Conservation (phyloP, 495 filamentous ascomycete genomes). For the Daldinia decipiens region DNA sequence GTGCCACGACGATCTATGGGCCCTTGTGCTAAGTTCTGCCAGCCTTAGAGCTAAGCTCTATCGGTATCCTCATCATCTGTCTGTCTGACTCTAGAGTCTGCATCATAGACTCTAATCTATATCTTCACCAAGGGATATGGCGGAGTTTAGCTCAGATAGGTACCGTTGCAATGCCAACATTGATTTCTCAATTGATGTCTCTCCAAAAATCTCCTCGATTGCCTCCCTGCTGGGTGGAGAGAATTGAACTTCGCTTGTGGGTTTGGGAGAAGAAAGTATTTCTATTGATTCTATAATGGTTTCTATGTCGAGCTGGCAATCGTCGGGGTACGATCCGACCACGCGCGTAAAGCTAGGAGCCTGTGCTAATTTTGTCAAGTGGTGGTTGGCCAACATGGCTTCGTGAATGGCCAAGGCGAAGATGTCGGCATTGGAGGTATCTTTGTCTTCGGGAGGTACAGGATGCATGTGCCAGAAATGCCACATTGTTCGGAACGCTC, state of each 20-base stretch:
- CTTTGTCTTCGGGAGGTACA: not conserved
- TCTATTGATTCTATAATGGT: constrained; percentile 27
- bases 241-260: not conserved
- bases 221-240: not conserved
- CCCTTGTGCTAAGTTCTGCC: not conserved
- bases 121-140: not conserved
- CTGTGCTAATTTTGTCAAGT: constrained; percentile 2
- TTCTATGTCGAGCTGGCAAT: constrained; percentile 39
- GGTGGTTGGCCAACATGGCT: constrained; percentile 11
- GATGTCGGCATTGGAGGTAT: not conserved
- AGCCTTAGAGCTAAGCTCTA: not conserved
- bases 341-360: constrained; percentile 12
- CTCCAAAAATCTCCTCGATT: constrained; percentile 23
- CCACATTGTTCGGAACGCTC: constrained; percentile 46
- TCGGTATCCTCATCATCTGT: too few species aligned
- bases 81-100: not conserved
- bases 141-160: not conserved
- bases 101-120: not conserved
- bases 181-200: constrained; percentile 18
- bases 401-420: constrained; percentile 25
- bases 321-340: constrained; percentile 1
- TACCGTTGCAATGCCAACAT: constrained; percentile 28
- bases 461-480: constrained; percentile 28
- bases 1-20: not conserved
- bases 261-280: constrained; percentile 1